These are phyloP conservation scores for Nothopassalora personata DNA, from an alignment of 2,329 filamentous ascomycete species.

Conservation along the genomic window DNA sequence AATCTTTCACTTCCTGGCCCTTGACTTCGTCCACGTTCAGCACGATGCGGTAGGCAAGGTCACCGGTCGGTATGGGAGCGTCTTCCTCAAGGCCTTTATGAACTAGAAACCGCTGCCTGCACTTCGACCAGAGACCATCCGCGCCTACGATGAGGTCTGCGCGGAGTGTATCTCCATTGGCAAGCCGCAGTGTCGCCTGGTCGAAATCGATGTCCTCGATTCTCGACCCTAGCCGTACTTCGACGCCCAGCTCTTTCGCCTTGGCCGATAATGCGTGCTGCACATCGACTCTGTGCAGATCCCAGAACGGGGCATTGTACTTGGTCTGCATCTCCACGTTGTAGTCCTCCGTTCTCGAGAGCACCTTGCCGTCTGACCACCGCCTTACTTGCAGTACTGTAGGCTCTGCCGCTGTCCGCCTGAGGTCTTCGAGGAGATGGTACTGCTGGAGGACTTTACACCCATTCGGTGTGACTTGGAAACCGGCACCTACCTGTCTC, in stretches of 20 bases:
- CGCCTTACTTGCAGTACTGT: conserved; percentile 48
- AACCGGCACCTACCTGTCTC: conserved; percentile 46
- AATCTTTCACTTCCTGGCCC: conserved; percentile 47
- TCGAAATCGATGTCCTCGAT: conserved; percentile 48
- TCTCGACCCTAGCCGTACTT: conserved; percentile 45
- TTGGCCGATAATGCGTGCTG: conserved; percentile 50
- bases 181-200: conserved; percentile 38
- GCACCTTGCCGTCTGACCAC: conserved; percentile 44
- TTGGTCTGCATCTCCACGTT: conserved; percentile 48
- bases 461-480: conserved; percentile 48
- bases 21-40: conserved; percentile 49
- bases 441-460: conserved; percentile 42
- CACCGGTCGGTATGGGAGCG: conserved; percentile 54
- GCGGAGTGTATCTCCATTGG: conserved; percentile 37
- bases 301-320: conserved; percentile 54
- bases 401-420: conserved; percentile 39
- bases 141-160: conserved; percentile 58
- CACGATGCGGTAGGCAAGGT: conserved; percentile 61
- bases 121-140: conserved; percentile 60
- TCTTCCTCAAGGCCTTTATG: conserved; percentile 35
- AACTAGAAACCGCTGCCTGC: conserved; percentile 47
- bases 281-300: conserved; percentile 59
- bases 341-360: conserved; percentile 51
- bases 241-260: conserved; percentile 51
- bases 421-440: conserved; percentile 44